Evolutionary conservation across 192 early-diverging fungal genomes (phyloP), one percentile per base, ranked within the genome.

Genomic region (Radiomyces spectabilis): DNA sequence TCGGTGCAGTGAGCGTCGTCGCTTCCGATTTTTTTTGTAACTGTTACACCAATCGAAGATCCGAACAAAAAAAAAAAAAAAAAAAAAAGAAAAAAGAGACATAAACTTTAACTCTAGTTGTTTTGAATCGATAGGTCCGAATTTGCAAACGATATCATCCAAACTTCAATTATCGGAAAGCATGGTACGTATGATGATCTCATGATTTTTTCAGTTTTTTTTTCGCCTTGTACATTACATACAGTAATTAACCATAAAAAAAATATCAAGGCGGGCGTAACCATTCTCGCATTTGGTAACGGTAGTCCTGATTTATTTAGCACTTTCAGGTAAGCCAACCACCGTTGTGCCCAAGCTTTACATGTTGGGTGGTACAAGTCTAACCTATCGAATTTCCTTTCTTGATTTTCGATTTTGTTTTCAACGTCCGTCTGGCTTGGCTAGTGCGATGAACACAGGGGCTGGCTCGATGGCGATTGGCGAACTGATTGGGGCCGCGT

Each of bases 281-380:
- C 85, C 12, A 73, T 90, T 60, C 65, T 90, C 18, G 88, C 86
- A 0, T 74, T 88, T 31, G 93, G 92, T 12, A 97, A 97, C 69
- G 94, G 91, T 24, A 87, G 89, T 3, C 89, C 92, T 0, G 95
- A 98, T 59, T 61, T 98, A 32, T 89, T 94, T 53, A 83, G 90
- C 37, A 94, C 93, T 0, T 93, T 68, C 24, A 68, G 58, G 65
- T 52, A 68, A 46, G 8, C 10, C n/a, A n/a, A n/a, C n/a, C n/a
- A n/a, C n/a, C n/a, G n/a, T n/a, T n/a, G n/a, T n/a, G n/a, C n/a
- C n/a, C n/a, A n/a, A n/a, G n/a, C n/a, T n/a, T n/a, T n/a, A n/a
- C n/a, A n/a, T n/a, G n/a, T n/a, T n/a, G n/a, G n/a, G n/a, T n/a
- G n/a, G n/a, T n/a, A n/a, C n/a, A n/a, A n/a, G n/a, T n/a, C n/a